Conservation (phyloP, 208 protist genomes). For the Trypanosoma mega region DNA sequence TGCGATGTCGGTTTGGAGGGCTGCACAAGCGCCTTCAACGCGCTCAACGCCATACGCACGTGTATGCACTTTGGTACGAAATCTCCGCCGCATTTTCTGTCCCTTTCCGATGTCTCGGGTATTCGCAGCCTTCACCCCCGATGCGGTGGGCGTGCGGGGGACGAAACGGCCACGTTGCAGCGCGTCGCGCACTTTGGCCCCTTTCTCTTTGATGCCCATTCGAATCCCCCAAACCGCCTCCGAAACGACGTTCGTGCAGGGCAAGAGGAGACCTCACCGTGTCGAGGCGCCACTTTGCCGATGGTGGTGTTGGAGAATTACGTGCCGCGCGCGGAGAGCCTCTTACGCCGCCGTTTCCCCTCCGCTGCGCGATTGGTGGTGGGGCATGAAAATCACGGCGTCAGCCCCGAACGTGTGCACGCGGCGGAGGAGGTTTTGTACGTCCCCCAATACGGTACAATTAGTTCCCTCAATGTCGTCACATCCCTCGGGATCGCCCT, state of each 20-base stretch:
- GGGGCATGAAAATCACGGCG: constrained; percentile 86
- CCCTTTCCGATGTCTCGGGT: constrained; percentile 30
- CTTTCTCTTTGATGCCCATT: too few relatives aligned
- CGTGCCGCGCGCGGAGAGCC: constrained; percentile 55
- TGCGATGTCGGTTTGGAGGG: constrained; percentile 71
- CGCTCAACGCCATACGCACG: constrained; percentile 80
- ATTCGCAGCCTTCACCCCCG: constrained; percentile 55
- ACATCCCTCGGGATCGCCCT: constrained; percentile 82
- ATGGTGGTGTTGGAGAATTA: constrained; percentile 88
- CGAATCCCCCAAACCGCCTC: too few relatives aligned
- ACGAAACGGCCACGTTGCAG: constrained; percentile 4
- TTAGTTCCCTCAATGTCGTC: constrained; percentile 89
- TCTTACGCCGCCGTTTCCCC: constrained; percentile 52
- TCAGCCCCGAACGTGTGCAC: constrained; percentile 49
- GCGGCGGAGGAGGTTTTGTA: constrained; percentile 53
- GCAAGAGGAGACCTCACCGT: too few relatives aligned
- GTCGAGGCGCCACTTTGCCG: too few relatives aligned
- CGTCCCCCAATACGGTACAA: constrained; percentile 89
- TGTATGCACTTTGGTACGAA: constrained; percentile 70
- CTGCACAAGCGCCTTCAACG: constrained; percentile 84
- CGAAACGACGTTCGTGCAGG: too few relatives aligned
- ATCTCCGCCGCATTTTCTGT: constrained; percentile 62
- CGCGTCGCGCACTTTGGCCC: constrained; percentile 39
- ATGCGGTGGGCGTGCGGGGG: not conserved
- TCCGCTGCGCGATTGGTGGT: constrained; percentile 46